phyloP scores from a whole-genome alignment of 2,329 filamentous ascomycete species.

The Fragosphaeria purpurea region DNA sequence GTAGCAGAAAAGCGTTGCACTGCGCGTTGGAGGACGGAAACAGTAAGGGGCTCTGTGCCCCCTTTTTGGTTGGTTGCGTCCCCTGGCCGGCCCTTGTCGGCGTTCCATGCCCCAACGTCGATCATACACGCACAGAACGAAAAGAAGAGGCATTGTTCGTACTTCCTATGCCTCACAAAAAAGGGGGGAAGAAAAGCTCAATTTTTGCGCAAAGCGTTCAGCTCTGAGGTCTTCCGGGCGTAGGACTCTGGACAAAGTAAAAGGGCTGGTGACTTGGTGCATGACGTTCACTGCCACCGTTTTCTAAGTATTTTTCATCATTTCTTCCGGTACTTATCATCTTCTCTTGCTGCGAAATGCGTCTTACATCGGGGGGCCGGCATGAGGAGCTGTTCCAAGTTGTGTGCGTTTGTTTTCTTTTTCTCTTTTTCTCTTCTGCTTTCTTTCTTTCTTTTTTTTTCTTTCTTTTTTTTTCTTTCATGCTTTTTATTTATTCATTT shows the following conservation, averaged over 20 bases:
- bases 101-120: background rate
- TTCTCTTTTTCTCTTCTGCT: background rate
- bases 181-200: background rate
- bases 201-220: background rate
- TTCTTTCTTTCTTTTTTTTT: background rate
- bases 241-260: background rate
- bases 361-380: background rate
- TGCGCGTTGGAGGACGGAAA: too few species aligned
- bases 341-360: background rate
- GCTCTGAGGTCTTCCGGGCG: background rate
- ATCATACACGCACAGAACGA: background rate
- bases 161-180: background rate
- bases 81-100: too few species aligned
- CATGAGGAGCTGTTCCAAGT: background rate
- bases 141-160: background rate
- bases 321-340: too few species aligned
- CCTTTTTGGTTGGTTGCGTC: too few species aligned
- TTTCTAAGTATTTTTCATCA: too few species aligned
- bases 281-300: too few species aligned
- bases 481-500: background rate
- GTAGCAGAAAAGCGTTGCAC: background rate
- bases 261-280: too few species aligned
- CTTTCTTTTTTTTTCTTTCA: too few species aligned
- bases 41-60: too few species aligned
- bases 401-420: background rate